These are phyloP conservation scores for Ilyonectria destructans DNA, from an alignment of 2,329 filamentous ascomycete genomes.

Conservation along the genomic window DNA sequence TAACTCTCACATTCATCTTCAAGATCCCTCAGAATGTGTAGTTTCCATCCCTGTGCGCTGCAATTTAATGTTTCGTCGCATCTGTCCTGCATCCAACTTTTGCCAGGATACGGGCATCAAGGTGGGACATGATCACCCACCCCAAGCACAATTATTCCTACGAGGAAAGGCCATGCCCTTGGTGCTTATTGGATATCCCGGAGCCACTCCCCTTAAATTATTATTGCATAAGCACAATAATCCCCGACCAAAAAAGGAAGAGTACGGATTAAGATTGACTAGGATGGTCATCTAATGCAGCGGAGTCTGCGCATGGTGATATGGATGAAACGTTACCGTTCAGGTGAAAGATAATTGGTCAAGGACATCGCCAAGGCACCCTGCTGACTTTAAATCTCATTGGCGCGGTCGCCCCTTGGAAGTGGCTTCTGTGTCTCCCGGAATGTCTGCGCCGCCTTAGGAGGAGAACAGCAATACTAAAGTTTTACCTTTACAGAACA, in stretches of 20 bases:
- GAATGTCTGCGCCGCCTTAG: too few species aligned
- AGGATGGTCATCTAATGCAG: background rate
- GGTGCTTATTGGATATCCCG: background rate
- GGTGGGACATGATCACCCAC: conserved; percentile 7
- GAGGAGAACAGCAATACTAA: too few species aligned
- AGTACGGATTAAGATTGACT: background rate
- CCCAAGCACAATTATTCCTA: background rate
- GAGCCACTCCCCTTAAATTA: background rate
- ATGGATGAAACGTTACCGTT: background rate
- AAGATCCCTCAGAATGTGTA: conserved; percentile 21
- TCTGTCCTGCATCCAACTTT: background rate
- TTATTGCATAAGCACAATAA: background rate
- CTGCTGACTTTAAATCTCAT: too few species aligned
- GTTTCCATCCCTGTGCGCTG: conserved; percentile 13
- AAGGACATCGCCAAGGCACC: too few species aligned
- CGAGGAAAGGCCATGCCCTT: conserved; percentile 9
- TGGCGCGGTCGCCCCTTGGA: too few species aligned
- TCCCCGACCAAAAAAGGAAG: background rate
- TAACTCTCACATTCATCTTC: background rate
- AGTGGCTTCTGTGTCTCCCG: too few species aligned
- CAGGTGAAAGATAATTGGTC: too few species aligned
- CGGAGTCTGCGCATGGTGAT: background rate
- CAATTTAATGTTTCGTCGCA: conserved; percentile 19
- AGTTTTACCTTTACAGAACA: too few species aligned
- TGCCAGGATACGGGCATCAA: background rate